Conservation (phyloP, 768 basidiomycete genomes). For the Macrolepiota albuminosa region DNA sequence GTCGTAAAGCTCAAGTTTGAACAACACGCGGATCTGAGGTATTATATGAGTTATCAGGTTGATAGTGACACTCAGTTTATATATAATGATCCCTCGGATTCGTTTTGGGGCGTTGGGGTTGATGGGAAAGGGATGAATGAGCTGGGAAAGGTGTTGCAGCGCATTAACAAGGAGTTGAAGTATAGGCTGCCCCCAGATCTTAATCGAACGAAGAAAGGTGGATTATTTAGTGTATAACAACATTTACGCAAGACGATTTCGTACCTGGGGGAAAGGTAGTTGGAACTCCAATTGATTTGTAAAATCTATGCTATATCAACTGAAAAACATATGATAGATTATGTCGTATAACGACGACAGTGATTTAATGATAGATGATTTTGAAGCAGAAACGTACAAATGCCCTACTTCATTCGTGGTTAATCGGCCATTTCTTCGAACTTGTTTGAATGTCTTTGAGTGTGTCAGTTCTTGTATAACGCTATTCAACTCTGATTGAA, state of each 20-base stretch:
- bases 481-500: background rate
- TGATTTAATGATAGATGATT: background rate
- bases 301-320: too few species aligned
- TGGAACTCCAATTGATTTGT: too few species aligned
- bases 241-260: too few species aligned
- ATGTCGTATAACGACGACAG: background rate
- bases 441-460: background rate
- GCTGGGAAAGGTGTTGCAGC: constrained; percentile 56
- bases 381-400: too few species aligned
- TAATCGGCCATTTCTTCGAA: too few species aligned
- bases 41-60: constrained; percentile 45
- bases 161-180: constrained; percentile 34
- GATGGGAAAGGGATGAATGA: constrained; percentile 49
- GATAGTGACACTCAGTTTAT: constrained; percentile 37
- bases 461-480: background rate
- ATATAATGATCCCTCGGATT: constrained; percentile 49
- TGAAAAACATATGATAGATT: too few species aligned
- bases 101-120: constrained; percentile 62
- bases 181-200: background rate
- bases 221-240: too few species aligned
- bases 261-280: too few species aligned
- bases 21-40: constrained; percentile 60
- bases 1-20: constrained; percentile 64
- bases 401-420: too few species aligned
- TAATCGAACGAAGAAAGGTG: too few species aligned